These are phyloP conservation scores for Evansstolkia leycettana DNA, from an alignment of 495 filamentous ascomycete genomes.

Conservation along the genomic window DNA sequence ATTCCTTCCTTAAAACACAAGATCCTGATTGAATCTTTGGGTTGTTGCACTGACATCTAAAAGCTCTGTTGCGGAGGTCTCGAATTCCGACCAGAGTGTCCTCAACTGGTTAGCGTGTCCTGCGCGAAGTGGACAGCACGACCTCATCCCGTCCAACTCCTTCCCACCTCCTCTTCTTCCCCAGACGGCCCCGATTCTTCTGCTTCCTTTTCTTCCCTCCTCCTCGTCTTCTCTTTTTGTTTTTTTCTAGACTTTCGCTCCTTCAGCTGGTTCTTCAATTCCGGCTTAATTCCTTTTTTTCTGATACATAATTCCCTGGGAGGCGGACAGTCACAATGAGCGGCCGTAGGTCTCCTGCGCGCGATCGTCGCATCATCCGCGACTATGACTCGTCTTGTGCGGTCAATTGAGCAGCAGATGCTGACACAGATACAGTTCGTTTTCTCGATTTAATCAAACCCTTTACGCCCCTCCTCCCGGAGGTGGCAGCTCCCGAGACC, in stretches of 20 bases:
- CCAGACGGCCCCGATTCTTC: slow-evolving; percentile 16
- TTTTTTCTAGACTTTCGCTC: slow-evolving; percentile 27
- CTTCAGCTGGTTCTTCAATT: slow-evolving; percentile 43
- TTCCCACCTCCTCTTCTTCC: slow-evolving; percentile 20
- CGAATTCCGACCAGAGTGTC: neutral
- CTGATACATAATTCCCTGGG: slow-evolving; percentile 19
- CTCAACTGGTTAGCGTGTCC: neutral
- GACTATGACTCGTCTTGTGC: slow-evolving; percentile 12
- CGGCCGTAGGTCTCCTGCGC: slow-evolving; percentile 31
- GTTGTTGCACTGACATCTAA: no score
- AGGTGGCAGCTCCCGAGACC: slow-evolving; percentile 93
- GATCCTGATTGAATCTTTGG: no score
- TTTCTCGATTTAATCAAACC: slow-evolving; percentile 99
- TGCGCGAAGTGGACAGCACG: slow-evolving; percentile 1
- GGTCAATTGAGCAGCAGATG: slow-evolving; percentile 18
- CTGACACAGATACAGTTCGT: slow-evolving; percentile 54
- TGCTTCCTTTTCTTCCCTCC: slow-evolving; percentile 24
- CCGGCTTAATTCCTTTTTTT: slow-evolving; percentile 29
- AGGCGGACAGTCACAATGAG: slow-evolving; percentile 31
- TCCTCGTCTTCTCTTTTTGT: slow-evolving; percentile 30
- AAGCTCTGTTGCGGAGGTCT: no score
- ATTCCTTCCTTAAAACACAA: no score
- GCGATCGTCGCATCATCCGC: slow-evolving; percentile 24
- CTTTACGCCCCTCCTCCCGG: slow-evolving; percentile 96
- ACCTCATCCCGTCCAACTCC: slow-evolving; percentile 17